These are phyloP conservation scores for Phytophthora hybrid DNA, from an alignment of 352 stramenopile species.

Conservation along the genomic window DNA sequence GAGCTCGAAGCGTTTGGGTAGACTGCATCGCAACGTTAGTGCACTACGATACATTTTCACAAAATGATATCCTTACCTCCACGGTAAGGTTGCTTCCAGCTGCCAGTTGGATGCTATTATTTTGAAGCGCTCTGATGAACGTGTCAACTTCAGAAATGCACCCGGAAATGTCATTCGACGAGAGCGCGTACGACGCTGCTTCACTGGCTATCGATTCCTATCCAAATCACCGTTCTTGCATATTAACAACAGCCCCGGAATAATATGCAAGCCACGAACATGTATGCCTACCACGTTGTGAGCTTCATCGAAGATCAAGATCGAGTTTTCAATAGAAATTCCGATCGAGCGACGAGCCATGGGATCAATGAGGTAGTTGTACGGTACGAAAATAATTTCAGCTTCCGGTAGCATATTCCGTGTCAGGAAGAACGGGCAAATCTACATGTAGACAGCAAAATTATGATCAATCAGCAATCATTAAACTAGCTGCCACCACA, in stretches of 20 bases:
- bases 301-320: slow-evolving; percentile 99
- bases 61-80: slow-evolving; percentile 53
- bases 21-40: slow-evolving; percentile 55
- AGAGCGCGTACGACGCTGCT: slow-evolving; percentile 97
- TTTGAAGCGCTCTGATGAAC: slow-evolving; percentile 74
- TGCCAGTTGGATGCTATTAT: slow-evolving; percentile 64
- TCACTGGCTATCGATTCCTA: slow-evolving; percentile 93
- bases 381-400: slow-evolving; percentile 98
- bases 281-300: slow-evolving; percentile 96
- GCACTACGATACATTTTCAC: background rate
- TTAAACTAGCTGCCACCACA: slow-evolving; percentile 30
- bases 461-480: background rate
- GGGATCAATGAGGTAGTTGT: slow-evolving; percentile 99
- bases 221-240: background rate
- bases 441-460: slow-evolving; percentile 44
- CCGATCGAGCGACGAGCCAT: slow-evolving; percentile 90
- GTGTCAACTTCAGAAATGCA: slow-evolving; percentile 95
- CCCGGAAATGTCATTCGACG: slow-evolving; percentile 92
- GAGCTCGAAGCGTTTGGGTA: slow-evolving; percentile 76
- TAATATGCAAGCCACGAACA: background rate
- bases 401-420: slow-evolving; percentile 92
- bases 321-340: slow-evolving; percentile 95
- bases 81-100: slow-evolving; percentile 61
- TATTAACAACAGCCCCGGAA: background rate
- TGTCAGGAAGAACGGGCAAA: slow-evolving; percentile 98